These are phyloP conservation scores for Crepidotus variabilis DNA, from an alignment of 768 basidiomycete species.

Conservation along the genomic window DNA sequence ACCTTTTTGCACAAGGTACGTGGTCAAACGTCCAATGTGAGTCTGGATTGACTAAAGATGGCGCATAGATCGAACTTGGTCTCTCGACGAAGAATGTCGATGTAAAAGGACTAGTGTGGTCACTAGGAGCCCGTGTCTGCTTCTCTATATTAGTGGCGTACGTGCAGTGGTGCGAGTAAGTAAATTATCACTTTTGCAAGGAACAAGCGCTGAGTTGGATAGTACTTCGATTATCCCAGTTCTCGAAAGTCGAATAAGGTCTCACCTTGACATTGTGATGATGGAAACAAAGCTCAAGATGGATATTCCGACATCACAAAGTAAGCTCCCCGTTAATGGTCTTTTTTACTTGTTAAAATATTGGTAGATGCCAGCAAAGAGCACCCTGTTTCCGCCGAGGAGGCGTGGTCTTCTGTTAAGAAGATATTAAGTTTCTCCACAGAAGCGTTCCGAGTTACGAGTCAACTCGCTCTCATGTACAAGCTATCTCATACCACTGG, in stretches of 20 bases:
- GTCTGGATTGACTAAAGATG: neutral
- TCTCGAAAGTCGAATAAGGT: neutral
- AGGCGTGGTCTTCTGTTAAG: neutral
- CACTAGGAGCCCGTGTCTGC: neutral
- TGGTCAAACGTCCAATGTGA: neutral
- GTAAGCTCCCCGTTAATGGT: neutral
- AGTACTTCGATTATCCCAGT: neutral
- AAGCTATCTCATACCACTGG: conserved; percentile 26
- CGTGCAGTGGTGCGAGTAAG: neutral
- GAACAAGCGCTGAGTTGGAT: no score
- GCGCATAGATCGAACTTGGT: neutral
- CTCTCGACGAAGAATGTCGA: neutral
- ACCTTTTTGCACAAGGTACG: neutral
- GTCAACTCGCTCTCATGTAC: conserved; percentile 27
- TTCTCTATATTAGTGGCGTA: neutral
- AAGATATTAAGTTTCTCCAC: neutral
- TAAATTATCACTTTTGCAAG: neutral
- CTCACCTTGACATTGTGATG: neutral
- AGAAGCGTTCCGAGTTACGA: neutral
- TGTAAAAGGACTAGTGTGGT: neutral
- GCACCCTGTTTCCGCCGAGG: neutral
- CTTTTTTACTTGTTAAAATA: neutral
- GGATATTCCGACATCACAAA: neutral
- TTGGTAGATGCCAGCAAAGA: neutral
- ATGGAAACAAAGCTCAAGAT: neutral